Evolutionary conservation across 1,284 basidiomycete genomes (phyloP), one percentile per base, ranked within the genome.

Genomic region (Inonotus hispidus): DNA sequence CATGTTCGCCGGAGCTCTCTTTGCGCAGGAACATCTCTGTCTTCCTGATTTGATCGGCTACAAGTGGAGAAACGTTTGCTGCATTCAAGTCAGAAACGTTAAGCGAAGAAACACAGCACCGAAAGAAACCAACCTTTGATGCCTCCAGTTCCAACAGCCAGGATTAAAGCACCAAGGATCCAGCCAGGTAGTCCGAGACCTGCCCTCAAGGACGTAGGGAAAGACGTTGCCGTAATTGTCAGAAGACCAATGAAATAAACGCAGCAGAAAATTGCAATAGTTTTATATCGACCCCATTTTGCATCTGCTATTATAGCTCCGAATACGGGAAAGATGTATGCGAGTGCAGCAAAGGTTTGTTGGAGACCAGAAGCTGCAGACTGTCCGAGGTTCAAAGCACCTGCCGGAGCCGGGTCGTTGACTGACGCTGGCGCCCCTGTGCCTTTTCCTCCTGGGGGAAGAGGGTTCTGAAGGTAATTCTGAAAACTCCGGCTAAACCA

Each of bases 241-340:
- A 59, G 56, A 7, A 53, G 59, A 19, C 67, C 70, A 50, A 60
- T 74, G 71, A 79, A 68, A 64, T 74, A 75, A 39, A 80, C 71
- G 4, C 74, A 35, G 46, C 76, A 74, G 69, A 78, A 79, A 37
- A 82, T 68, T 63, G 78, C 73, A 68, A 84, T 83, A n/a, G 82
- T 83, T 68, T 83, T 83, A 74, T 82, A 85, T 37, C 83, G 76
- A 55, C 84, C 83, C 78, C 79, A 82, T 58, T 75, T 69, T 27
- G 80, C 80, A 66, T 85, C 82, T 25, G 83, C 80, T 35, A 86
- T 64, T 65, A 83, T 80, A 14, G 76, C 80, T 60, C 81, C 80
- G 58, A 79, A 38, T 56, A 71, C 77, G 2, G 79, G 79, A 1
- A 78, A 78, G 53, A 76, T 66, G 64, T 80, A 81, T 13, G 80